These are phyloP conservation scores for Colletotrichum camelliae DNA, from an alignment of 2,329 filamentous ascomycete species.

Conservation along the genomic window DNA sequence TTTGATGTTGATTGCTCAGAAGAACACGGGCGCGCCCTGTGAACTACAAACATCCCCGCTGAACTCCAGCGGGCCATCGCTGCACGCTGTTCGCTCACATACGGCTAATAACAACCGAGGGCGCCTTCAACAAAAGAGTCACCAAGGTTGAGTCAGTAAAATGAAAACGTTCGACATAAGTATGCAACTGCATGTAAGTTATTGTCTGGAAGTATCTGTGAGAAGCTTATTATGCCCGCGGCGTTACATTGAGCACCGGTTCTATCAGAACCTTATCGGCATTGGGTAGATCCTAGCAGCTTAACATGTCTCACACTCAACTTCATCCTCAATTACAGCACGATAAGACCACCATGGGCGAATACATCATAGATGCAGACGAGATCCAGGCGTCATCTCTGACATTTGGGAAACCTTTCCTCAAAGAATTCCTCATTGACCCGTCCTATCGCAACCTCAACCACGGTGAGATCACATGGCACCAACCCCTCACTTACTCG, in stretches of 20 bases:
- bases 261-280: neutral
- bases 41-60: neutral
- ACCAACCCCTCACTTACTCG: neutral
- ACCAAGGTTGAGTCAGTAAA: neutral
- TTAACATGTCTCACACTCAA: neutral
- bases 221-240: neutral
- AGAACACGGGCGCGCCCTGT: neutral
- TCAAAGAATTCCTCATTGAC: constrained; percentile 73
- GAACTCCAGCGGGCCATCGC: neutral
- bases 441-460: constrained; percentile 76
- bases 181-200: neutral
- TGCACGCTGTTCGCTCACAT: neutral
- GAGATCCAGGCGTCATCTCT: neutral
- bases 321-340: neutral
- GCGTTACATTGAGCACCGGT: neutral
- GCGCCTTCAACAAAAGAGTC: neutral
- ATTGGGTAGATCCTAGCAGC: neutral
- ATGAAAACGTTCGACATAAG: neutral
- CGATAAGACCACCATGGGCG: neutral
- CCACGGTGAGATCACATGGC: constrained; percentile 62
- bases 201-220: neutral
- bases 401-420: constrained; percentile 45
- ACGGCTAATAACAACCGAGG: neutral
- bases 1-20: neutral
- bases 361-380: neutral